Evolutionary conservation across 2,329 filamentous ascomycete genomes (phyloP), one percentile per base, ranked within the genome.

Genomic region (Coniosporium tulheliwenetii): DNA sequence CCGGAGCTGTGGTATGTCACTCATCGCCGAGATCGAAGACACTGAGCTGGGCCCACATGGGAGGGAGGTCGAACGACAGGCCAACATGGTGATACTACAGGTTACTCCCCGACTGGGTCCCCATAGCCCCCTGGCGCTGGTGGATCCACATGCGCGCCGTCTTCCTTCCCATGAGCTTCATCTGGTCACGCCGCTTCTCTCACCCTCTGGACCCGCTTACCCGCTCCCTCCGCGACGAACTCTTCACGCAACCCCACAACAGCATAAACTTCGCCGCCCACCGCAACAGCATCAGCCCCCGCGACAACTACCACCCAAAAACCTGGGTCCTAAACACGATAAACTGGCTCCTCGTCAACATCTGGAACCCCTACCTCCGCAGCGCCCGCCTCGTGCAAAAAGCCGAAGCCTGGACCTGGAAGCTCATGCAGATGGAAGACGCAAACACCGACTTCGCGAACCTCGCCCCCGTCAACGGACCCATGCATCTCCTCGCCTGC

Each of bases 131-230:
- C 0, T 93, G 86, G 85, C 70, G 85, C 48, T 95, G 89, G 87
- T 95, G 87, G 89, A 84, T 96, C 52, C 91, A 98, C 52, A 95
- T 95, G 60, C 85, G 91, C n/a, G 78, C 83, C 61, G 87, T 98
- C n/a, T 94, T 89, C 53, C 59, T 94, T 38, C 81, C 87, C 5
- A 95, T 96, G 85, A 78, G 81, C 1, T 95, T 82, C 54, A 61
- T 96, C 35, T 94, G 82, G 66, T 93, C 86, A 0, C 85, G 81
- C 64, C 71, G 71, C 47, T 95, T 85, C 77, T 72, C 70, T 26
- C 81, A 81, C 48, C 81, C 85, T 12, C 70, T 82, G 49, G 89
- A 83, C 34, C 74, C 81, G 3, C 58, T 93, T 2, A 83, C 82
- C 39, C 73, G 73, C 15, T 73, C 76, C 41, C 61, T 98, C 34